These are phyloP conservation scores for Talaromyces funiculosus DNA, from an alignment of 2,329 filamentous ascomycete species.

Conservation along the genomic window DNA sequence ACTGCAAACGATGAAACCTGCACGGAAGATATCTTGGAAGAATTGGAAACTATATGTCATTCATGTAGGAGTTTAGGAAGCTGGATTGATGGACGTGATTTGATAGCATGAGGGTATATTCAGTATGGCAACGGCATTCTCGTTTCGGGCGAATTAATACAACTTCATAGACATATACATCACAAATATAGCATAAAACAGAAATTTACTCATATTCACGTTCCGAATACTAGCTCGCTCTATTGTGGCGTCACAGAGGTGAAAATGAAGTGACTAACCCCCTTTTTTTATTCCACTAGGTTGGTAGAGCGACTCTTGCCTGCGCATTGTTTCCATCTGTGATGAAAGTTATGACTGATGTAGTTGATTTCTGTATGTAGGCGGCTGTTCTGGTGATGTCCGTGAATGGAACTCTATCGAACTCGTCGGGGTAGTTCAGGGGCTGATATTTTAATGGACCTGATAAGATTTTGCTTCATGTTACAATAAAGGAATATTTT, in stretches of 20 bases:
- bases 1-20: conserved; percentile 26
- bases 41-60: conserved; percentile 33
- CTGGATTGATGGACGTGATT: conserved; percentile 30
- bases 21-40: conserved; percentile 25
- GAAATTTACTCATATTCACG: no score
- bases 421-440: not conserved
- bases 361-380: no score
- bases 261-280: not conserved
- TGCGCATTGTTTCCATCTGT: not conserved
- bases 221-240: not conserved
- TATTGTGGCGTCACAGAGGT: not conserved
- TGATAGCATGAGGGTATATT: not conserved
- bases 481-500: not conserved
- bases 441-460: not conserved
- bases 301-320: not conserved
- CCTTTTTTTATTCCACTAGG: not conserved
- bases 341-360: not conserved
- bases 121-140: not conserved
- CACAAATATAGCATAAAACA: not conserved
- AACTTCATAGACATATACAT: not conserved
- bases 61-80: conserved; percentile 37
- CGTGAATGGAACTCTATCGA: not conserved
- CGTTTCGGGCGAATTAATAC: not conserved
- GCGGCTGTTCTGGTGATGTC: not conserved
- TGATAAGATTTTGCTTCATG: not conserved